Conservation (phyloP, 2,329 filamentous ascomycete species). For the Gyromitra esculenta region DNA sequence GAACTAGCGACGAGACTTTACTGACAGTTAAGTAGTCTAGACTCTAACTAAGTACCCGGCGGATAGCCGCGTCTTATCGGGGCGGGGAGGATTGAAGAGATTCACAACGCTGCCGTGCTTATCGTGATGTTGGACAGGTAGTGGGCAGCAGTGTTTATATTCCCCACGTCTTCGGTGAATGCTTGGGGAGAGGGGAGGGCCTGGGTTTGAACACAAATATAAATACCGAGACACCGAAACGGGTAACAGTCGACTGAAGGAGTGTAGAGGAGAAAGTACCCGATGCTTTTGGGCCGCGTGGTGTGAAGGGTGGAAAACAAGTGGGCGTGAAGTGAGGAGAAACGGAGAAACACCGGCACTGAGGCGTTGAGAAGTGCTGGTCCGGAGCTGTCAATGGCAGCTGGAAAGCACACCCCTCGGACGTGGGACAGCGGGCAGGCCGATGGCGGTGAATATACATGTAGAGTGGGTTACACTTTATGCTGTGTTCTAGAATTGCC, state of each 20-base stretch:
- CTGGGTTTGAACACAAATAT: not conserved
- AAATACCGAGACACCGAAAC: constrained; percentile 35
- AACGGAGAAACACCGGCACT: constrained; percentile 24
- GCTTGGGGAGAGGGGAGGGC: constrained; percentile 6
- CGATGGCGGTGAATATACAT: constrained; percentile 6
- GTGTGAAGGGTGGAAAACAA: constrained; percentile 30
- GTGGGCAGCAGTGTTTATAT: constrained; percentile 23
- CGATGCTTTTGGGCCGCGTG: constrained; percentile 36
- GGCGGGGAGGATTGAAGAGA: constrained; percentile 7
- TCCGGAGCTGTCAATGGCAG: constrained; percentile 3
- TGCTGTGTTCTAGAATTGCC: constrained; percentile 20
- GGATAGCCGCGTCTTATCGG: constrained; percentile 29
- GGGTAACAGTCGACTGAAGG: constrained; percentile 29
- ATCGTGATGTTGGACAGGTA: constrained; percentile 27
- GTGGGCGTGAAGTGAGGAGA: constrained; percentile 36
- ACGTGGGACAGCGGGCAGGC: constrained; percentile 13
- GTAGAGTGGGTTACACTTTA: not conserved
- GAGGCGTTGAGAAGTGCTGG: not conserved
- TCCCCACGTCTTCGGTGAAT: constrained; percentile 10
- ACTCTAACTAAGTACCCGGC: constrained; percentile 25
- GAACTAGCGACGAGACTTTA: constrained; percentile 22
- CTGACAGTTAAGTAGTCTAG: constrained; percentile 45
- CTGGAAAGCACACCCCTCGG: not conserved
- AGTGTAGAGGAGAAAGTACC: constrained; percentile 10
- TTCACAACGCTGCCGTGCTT: constrained; percentile 20